A percentile compares a stretch with the other conserved stretches of the same genome.
Conservation (phyloP, 2,329 filamentous ascomycete genomes). For the Metarhizium robertsii region DNA sequence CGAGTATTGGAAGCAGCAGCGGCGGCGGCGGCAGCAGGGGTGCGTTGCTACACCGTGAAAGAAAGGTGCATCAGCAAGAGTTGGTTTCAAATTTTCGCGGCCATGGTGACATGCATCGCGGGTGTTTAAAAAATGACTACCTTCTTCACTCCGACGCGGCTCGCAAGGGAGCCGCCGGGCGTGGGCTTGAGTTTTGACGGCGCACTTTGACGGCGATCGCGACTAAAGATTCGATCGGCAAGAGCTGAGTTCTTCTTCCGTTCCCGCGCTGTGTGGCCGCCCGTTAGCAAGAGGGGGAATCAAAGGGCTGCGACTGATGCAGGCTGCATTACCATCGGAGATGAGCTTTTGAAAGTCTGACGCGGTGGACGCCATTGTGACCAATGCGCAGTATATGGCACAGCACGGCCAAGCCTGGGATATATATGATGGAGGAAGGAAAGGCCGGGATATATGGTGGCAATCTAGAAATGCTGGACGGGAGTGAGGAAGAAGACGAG, state of each 20-base stretch:
- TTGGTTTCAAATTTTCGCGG: background rate
- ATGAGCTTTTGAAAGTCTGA: constrained; percentile 48
- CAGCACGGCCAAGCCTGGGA: background rate
- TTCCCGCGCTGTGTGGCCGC: constrained; percentile 42
- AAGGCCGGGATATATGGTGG: background rate
- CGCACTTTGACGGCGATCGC: constrained; percentile 49
- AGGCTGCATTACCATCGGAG: constrained; percentile 31
- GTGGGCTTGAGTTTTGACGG: constrained; percentile 37
- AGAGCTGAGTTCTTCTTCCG: constrained; percentile 63
- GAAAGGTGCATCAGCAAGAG: background rate
- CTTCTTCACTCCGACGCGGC: constrained; percentile 66
- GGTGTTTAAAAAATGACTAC: constrained; percentile 24
- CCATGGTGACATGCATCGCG: too few relatives aligned
- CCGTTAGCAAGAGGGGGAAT: background rate
- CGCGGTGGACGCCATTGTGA: constrained; percentile 33
- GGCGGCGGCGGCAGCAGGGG: background rate
- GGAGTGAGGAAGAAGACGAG: background rate
- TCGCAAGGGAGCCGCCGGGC: constrained; percentile 52
- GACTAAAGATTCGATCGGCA: constrained; percentile 63
- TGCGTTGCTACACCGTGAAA: constrained; percentile 13
- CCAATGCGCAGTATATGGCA: background rate
- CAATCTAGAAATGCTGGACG: background rate
- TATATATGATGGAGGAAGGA: background rate
- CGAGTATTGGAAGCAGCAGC: constrained; percentile 3
- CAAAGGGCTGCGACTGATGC: background rate